phyloP scores from a whole-genome alignment of 306 rosid species.

The Glycyrrhiza uralensis region DNA sequence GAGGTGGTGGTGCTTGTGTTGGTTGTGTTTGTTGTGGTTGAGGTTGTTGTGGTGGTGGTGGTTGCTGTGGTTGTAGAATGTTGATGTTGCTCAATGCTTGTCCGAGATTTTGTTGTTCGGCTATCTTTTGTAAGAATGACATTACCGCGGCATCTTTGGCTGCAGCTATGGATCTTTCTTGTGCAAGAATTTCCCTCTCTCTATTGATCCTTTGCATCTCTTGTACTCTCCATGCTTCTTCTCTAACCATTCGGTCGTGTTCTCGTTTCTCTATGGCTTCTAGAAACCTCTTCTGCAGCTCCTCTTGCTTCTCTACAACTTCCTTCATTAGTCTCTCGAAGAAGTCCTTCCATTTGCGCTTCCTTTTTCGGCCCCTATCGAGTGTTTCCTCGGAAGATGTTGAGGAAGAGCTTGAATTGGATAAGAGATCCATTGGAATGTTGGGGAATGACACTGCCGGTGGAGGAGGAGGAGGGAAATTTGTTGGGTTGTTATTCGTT shows the following conservation, averaged over 20 bases:
- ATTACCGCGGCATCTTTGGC: constrained; percentile 75
- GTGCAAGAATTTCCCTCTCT: constrained; percentile 70
- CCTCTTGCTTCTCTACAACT: constrained; percentile 75
- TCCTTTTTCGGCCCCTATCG: constrained; percentile 51
- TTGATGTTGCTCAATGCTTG: constrained; percentile 21
- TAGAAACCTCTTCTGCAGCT: constrained; percentile 61
- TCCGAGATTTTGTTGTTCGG: constrained; percentile 50
- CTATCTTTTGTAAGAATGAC: constrained; percentile 66
- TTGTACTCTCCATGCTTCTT: constrained; percentile 83
- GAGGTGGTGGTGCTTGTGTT: background rate
- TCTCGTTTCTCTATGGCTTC: constrained; percentile 84
- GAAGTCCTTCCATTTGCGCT: constrained; percentile 89
- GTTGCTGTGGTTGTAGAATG: background rate
- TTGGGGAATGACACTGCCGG: constrained; percentile 27
- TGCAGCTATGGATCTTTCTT: constrained; percentile 63
- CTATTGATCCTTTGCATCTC: constrained; percentile 60
- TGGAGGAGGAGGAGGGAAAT: constrained; percentile 33
- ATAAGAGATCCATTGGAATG: constrained; percentile 37
- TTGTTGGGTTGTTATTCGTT: constrained; percentile 22
- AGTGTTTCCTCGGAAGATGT: constrained; percentile 64
- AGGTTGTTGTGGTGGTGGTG: background rate
- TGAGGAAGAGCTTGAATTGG: constrained; percentile 66
- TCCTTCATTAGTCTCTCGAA: constrained; percentile 68
- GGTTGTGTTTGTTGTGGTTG: background rate
- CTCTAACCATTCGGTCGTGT: constrained; percentile 56